A percentile compares a stretch with the other conserved stretches of the same genome.
Evolutionary conservation across 2,329 filamentous ascomycete genomes (phyloP).

Genomic region (Nemania abortiva): DNA sequence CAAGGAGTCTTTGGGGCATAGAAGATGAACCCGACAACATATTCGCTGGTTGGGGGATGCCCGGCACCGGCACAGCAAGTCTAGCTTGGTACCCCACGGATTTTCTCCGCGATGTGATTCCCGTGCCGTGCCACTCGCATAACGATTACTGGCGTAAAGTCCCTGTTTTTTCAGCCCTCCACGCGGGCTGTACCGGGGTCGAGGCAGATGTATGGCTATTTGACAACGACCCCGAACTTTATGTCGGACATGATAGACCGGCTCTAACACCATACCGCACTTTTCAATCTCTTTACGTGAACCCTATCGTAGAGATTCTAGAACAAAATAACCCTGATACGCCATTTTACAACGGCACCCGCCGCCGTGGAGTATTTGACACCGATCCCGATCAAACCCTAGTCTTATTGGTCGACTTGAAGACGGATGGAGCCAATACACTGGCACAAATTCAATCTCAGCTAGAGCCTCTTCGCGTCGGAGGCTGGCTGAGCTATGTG

Average conservation of each 20-base stretch:
- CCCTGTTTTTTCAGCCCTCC: constrained; percentile 72
- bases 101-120: constrained; percentile 65
- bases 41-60: constrained; percentile 48
- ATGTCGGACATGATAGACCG: constrained; percentile 72
- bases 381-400: constrained; percentile 65
- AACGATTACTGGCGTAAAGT: constrained; percentile 77
- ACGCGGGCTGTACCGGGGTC: constrained; percentile 70
- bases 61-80: constrained; percentile 51
- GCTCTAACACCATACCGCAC: constrained; percentile 68
- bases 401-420: constrained; percentile 76
- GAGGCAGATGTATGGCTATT: constrained; percentile 78
- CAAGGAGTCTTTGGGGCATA: constrained; percentile 49
- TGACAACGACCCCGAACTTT: constrained; percentile 61
- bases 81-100: constrained; percentile 63
- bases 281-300: constrained; percentile 72
- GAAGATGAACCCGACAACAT: constrained; percentile 49
- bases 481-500: constrained; percentile 68
- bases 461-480: constrained; percentile 69
- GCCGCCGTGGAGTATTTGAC: constrained; percentile 68
- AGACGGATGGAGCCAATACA: constrained; percentile 65
- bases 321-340: constrained; percentile 63
- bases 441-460: constrained; percentile 66
- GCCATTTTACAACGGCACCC: constrained; percentile 58
- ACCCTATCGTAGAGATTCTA: constrained; percentile 71
- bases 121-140: constrained; percentile 73